These are phyloP conservation scores for Phialophora tarda DNA, from an alignment of 2,329 filamentous ascomycete species.

Conservation along the genomic window DNA sequence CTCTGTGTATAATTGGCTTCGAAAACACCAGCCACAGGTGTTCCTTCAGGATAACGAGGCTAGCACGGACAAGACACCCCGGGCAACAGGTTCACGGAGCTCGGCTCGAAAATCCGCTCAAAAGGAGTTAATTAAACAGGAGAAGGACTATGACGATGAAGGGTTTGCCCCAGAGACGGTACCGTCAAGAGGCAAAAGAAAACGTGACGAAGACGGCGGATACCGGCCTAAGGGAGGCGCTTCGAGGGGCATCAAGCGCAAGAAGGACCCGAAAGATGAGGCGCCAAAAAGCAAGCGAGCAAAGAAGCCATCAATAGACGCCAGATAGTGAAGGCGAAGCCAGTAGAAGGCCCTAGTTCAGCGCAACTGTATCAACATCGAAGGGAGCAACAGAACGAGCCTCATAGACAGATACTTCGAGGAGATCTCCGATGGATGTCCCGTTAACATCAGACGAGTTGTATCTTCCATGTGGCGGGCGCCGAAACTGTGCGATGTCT, in stretches of 20 bases:
- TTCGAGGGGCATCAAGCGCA: conserved; percentile 48
- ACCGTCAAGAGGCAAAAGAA: conserved; percentile 51
- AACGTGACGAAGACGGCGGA: conserved; percentile 55
- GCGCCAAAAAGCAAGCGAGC: conserved; percentile 28
- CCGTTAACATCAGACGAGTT: neutral
- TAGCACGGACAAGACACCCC: conserved; percentile 50
- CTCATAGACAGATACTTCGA: neutral
- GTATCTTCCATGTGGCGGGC: neutral
- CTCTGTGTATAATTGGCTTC: conserved; percentile 94
- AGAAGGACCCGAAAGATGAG: conserved; percentile 42
- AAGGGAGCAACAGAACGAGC: neutral
- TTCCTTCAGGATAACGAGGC: conserved; percentile 77
- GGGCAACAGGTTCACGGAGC: conserved; percentile 48
- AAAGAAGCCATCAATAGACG: conserved; percentile 36
- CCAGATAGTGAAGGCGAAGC: conserved; percentile 21
- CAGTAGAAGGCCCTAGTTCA: neutral
- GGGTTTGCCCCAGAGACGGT: conserved; percentile 47
- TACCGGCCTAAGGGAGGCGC: conserved; percentile 55
- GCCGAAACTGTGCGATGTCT: neutral
- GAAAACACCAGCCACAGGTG: conserved; percentile 80
- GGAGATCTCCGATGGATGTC: neutral
- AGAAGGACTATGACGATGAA: conserved; percentile 53
- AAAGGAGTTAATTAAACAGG: conserved; percentile 39
- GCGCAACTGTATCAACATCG: neutral
- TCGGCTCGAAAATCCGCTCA: conserved; percentile 49